phyloP scores from a whole-genome alignment of 2,329 filamentous ascomycete genomes.

The Alternaria conjuncta region DNA sequence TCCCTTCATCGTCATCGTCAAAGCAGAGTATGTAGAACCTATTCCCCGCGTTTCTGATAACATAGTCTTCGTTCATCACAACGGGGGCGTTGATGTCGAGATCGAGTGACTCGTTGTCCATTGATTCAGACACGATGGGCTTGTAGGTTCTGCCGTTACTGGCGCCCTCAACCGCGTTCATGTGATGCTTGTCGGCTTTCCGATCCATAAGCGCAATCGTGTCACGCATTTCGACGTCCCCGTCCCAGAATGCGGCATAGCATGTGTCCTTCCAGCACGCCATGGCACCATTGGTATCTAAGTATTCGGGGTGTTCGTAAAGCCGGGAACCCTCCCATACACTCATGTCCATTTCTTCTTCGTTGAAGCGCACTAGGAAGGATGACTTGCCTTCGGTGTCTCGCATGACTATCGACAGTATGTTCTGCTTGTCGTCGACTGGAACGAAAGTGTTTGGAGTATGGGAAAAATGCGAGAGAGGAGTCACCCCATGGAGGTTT shows the following conservation, averaged over 20 bases:
- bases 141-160: not conserved
- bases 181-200: not conserved
- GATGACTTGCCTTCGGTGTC: not conserved
- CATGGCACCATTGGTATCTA: not conserved
- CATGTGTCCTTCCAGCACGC: constrained; percentile 28
- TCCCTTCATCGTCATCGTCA: constrained; percentile 1
- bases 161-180: not conserved
- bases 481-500: not conserved
- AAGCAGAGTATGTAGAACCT: constrained; percentile 12
- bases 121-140: not conserved
- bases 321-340: not conserved
- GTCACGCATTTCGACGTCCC: not conserved
- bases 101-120: not conserved
- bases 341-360: constrained; percentile 14
- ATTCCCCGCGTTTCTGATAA: not conserved
- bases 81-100: not conserved
- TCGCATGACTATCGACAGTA: not conserved
- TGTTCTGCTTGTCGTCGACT: not conserved
- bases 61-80: constrained; percentile 11
- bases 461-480: not conserved
- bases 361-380: constrained; percentile 20
- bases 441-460: constrained; percentile 1
- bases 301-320: not conserved
- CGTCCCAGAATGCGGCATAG: not conserved
- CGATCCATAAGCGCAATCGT: constrained; percentile 4